A percentile compares a stretch with the other conserved stretches of the same genome.
Conservation (phyloP, 768 basidiomycete genomes). For the Rhodotorula paludigena region DNA sequence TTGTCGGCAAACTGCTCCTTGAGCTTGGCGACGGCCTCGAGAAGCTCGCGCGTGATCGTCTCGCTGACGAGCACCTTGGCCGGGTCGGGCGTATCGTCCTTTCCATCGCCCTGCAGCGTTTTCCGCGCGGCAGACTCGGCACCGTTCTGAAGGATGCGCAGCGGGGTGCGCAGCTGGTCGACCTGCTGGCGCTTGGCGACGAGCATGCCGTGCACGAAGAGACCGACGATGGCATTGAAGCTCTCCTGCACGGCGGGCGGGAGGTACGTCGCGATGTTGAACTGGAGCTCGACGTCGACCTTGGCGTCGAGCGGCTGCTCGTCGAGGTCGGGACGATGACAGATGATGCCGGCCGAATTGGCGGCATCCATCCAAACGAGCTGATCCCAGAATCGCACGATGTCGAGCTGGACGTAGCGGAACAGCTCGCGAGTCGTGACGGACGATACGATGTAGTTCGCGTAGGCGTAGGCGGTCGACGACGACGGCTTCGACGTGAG, state of each 20-base stretch:
- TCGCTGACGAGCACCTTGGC: constrained; percentile 72
- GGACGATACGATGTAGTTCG: constrained; percentile 87
- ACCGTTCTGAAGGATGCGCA: constrained; percentile 64
- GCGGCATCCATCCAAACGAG: constrained; percentile 92
- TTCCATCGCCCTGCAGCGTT: constrained; percentile 64
- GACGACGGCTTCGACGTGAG: constrained; percentile 88
- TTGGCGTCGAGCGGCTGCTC: constrained; percentile 61
- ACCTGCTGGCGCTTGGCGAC: constrained; percentile 58
- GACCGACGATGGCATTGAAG: constrained; percentile 67
- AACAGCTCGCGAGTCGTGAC: constrained; percentile 93
- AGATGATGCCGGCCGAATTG: constrained; percentile 85
- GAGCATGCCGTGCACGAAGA: constrained; percentile 80
- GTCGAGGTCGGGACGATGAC: constrained; percentile 59
- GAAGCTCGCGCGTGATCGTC: constrained; percentile 71
- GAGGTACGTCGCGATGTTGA: constrained; percentile 88
- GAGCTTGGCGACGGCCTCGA: constrained; percentile 61
- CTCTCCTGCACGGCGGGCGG: constrained; percentile 73
- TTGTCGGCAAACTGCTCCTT: constrained; percentile 45
- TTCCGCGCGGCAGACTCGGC: constrained; percentile 23
- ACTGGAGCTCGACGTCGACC: constrained; percentile 67
- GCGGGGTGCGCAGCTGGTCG: constrained; percentile 61
- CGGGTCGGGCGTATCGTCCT: constrained; percentile 58
- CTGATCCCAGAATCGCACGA: constrained; percentile 86
- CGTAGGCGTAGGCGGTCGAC: constrained; percentile 89
- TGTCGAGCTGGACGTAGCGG: constrained; percentile 80